Conservation (phyloP, 257 asterid species). For the Linaria vulgaris region DNA sequence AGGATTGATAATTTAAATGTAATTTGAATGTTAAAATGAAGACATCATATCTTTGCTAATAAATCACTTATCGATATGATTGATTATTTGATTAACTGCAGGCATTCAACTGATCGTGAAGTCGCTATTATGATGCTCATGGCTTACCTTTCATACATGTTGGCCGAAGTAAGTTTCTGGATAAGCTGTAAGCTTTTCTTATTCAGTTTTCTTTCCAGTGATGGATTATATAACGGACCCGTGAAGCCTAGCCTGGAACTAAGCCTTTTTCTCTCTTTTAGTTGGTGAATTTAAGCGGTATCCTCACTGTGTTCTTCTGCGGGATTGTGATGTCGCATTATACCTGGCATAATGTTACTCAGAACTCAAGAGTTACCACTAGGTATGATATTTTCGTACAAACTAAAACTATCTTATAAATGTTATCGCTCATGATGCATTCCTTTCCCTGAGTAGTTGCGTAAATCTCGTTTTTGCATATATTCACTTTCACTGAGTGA, state of each 20-base stretch:
- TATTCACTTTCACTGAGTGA: slow-evolving; percentile 10
- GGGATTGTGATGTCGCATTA: slow-evolving; percentile 99
- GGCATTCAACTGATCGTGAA: slow-evolving; percentile 99
- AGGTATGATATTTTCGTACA: slow-evolving; percentile 50
- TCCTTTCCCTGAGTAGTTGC: slow-evolving; percentile 3
- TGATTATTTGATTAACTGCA: slow-evolving; percentile 35
- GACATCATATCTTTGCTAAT: slow-evolving; percentile 5
- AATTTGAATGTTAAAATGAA: slow-evolving; percentile 2
- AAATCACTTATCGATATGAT: slow-evolving; percentile 17
- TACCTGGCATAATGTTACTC: slow-evolving; percentile 99
- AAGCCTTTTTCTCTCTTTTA: slow-evolving; percentile 41
- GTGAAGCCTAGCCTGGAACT: background rate
- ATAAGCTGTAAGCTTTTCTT: background rate
- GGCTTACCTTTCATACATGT: slow-evolving; percentile 97
- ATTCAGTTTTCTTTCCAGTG: slow-evolving; percentile 15
- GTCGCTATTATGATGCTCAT: slow-evolving; percentile 96
- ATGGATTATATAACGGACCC: slow-evolving; percentile 23
- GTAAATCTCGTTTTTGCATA: slow-evolving; percentile 22
- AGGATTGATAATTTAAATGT: slow-evolving; percentile 7
- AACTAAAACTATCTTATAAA: slow-evolving; percentile 1
- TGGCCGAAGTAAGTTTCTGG: slow-evolving; percentile 79
- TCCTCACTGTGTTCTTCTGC: slow-evolving; percentile 97
- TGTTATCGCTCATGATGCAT: slow-evolving; percentile 9
- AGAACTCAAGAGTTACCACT: slow-evolving; percentile 92
- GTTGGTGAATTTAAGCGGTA: slow-evolving; percentile 82